Base-by-base conservation (phyloP, 371 early-diverging fungal species). In the Mortierella sp. region DNA sequence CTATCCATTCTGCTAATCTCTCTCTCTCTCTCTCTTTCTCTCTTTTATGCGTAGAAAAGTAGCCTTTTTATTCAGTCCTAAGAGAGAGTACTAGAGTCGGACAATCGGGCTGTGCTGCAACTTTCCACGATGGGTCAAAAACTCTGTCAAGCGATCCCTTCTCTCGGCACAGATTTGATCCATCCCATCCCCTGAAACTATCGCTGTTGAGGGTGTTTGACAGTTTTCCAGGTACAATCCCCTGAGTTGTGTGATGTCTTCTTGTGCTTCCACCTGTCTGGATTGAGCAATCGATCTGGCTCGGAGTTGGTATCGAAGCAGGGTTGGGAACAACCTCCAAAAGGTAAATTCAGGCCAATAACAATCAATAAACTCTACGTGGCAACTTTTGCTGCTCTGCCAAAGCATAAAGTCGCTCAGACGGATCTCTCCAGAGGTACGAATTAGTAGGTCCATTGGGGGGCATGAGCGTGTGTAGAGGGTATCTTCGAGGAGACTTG, bases 401-500 rank as follows among this genome's bases (percentile, higher is more conserved):
- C 97, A 98, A 48, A 99, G 85, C 85, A 99, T 82, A 82, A 97
- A 99, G 83, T 99, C 99, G 71, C 97, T 96, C 50, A 99, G 85
- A 21, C 99, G 88, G 18, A 93, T 92, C 83, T 99, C 99, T 12
- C 99, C 99, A 11, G 97, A 95, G 2, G 99, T 99, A 62, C 99
- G 89, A 37, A 99, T 90, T 57, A 99, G 81, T n/a, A 99, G 86
- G 77, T 99, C 99, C 62, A 98, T 80, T 1, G 91, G 90, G 6
- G 94, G 95, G 69, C 88, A 91, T 23, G 83, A 83, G 44, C 87
- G 79, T 5, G 96, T 96, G 60, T 86, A 91, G 53, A 96, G 79
- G 58, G 86, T 84, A 30, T 82, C 60, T 43, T 92, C 90, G 43
- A 98, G 68, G 1, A 87, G 74, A 28, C 85, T 75, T 60, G 88